A percentile compares a stretch with the other conserved stretches of the same genome.
These are phyloP conservation scores for Neurospora tetrasperma DNA, from an alignment of 495 filamentous ascomycete genomes.

Conservation along the genomic window DNA sequence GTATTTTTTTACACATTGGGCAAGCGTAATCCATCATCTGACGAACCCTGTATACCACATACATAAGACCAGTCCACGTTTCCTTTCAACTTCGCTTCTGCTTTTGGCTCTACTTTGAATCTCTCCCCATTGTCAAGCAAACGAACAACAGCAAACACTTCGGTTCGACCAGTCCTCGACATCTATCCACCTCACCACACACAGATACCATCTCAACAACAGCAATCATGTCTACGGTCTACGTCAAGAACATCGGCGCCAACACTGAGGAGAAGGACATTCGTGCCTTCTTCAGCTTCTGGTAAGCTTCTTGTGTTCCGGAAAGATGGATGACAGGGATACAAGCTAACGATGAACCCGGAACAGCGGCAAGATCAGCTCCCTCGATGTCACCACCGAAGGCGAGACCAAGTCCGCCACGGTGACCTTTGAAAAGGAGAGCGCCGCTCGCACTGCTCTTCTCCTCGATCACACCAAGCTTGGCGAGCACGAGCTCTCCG, in stretches of 20 bases:
- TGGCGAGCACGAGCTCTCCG: constrained; percentile 67
- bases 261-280: constrained; percentile 82
- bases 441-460: constrained; percentile 89
- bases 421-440: constrained; percentile 92
- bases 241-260: constrained; percentile 71
- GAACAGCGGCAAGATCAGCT: constrained; percentile 78
- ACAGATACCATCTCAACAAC: constrained; percentile 2
- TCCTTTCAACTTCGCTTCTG: neutral
- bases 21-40: neutral
- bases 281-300: constrained; percentile 97
- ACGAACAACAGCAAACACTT: neutral
- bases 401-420: constrained; percentile 63
- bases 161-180: neutral
- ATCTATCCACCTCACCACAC: constrained; percentile 9
- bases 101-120: neutral
- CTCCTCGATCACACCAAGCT: constrained; percentile 94
- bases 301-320: constrained; percentile 42
- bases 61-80: neutral
- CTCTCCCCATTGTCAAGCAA: neutral
- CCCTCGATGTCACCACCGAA: constrained; percentile 64
- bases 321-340: neutral
- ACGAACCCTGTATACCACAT: neutral
- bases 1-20: neutral
- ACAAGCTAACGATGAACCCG: neutral
- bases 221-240: constrained; percentile 27